Evolutionary conservation across 352 stramenopile species (phyloP), one percentile per base, ranked within the genome.

Genomic region (Hyaloperonospora brassicae): DNA sequence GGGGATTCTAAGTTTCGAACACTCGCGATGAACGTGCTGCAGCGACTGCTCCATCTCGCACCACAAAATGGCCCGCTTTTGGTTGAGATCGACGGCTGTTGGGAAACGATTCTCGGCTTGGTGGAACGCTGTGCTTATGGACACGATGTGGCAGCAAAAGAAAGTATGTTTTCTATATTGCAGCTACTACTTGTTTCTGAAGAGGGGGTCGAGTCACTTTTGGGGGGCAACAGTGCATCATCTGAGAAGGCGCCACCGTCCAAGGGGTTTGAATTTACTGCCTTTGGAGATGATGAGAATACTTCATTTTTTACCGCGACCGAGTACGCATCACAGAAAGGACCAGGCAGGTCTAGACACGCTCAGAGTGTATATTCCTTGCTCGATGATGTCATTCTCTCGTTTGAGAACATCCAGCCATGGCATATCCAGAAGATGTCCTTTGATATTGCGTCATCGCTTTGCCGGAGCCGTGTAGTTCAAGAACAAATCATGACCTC

Each of bases 371-470:
- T 90, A 5, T 87, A 76, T 56, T 74, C 73, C 2, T 52, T 85
- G 12, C 50, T 90, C 7, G 78, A 88, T 52, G 64, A 70, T 50
- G 67, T 89, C 22, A 82, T 90, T 50, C 65, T 86, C 23, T 74
- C 72, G 6, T 79, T 80, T 27, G 76, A 87, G 47, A 80, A 82
- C 14, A 84, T 86, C n/a, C 80, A 88, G 57, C 73, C 76, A 21
- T 88, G 76, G 76, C 74, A 85, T 44, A 79, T 89, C 14, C 80
- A 90, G 24, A 85, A 86, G 40, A 59, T 85, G 27, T 81, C 81
- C 10, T 91, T 87, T 58, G 79, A 84, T 25, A 84, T 89, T 36
- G 79, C 85, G 25, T 73, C 75, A 23, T 75, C 78, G n/a, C 61
- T 91, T 27, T 89, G 78, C 42, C 61, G 62, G 10, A 83, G 68